A percentile compares a stretch with the other conserved stretches of the same genome.
Conservation (phyloP, 2,329 filamentous ascomycete genomes). For the Zasmidium citrigriseum region DNA sequence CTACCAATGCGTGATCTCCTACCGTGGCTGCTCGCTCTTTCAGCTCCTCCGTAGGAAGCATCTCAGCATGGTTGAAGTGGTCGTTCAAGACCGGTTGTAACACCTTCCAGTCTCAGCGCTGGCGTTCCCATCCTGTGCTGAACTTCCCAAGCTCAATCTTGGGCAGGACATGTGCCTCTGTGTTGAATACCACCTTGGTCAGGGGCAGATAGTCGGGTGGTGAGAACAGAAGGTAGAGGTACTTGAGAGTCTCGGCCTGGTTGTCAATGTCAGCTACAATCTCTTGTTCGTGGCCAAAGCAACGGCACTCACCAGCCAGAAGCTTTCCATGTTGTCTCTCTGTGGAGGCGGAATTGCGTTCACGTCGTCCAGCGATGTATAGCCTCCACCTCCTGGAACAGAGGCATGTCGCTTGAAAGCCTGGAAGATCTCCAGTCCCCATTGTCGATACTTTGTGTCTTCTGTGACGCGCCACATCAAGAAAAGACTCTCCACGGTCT, state of each 20-base stretch:
- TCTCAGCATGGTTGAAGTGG: too few relatives aligned
- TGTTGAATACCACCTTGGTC: constrained; percentile 89
- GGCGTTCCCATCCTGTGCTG: constrained; percentile 77
- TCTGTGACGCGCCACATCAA: constrained; percentile 99
- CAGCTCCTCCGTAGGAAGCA: too few relatives aligned
- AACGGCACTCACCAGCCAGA: constrained; percentile 76
- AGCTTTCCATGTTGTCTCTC: constrained; percentile 96
- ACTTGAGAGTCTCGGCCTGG: constrained; percentile 93
- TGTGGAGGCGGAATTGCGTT: constrained; percentile 66
- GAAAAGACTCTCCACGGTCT: constrained; percentile 94
- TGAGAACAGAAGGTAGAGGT: constrained; percentile 93
- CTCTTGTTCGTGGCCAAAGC: background rate
- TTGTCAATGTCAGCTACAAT: background rate
- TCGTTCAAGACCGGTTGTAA: too few relatives aligned
- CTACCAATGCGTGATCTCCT: too few relatives aligned
- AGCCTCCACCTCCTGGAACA: constrained; percentile 75
- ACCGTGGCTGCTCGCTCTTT: too few relatives aligned
- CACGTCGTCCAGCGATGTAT: constrained; percentile 78
- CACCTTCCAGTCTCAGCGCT: too few relatives aligned
- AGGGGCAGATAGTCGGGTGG: constrained; percentile 79
- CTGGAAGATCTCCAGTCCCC: constrained; percentile 99
- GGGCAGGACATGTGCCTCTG: constrained; percentile 89
- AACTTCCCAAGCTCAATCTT: constrained; percentile 81
- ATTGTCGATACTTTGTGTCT: constrained; percentile 84
- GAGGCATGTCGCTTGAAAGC: constrained; percentile 84